Evolutionary conservation across 306 rosid genomes (phyloP), one percentile per base, ranked within the genome.

Genomic region (Macrotyloma uniflorum): DNA sequence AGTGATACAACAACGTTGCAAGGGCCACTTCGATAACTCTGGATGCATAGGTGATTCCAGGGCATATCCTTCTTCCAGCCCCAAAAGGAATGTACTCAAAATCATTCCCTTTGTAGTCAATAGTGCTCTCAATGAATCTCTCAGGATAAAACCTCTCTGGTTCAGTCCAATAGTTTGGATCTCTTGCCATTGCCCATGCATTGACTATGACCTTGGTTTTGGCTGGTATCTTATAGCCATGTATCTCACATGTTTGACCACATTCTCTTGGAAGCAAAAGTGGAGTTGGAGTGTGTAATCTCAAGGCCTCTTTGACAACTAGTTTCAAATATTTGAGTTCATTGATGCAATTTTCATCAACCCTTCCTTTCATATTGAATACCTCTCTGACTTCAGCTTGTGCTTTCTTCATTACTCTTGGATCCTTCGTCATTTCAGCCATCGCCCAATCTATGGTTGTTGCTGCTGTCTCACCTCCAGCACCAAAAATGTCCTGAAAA

Each of bases 381-480:
- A 35, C 46, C n/a, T 23, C 62, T 55, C 74, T 43, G 6, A 81
- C 83, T 32, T 79, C 76, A 1, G 18, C 42, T 45, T 45, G 50
- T 45, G 50, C 18, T 26, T 2, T 26, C 28, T 26, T 26, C 28
- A 26, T 26, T 26, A 26, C 28, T 26, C 28, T 1, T 26, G 50
- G 50, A 45, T 45, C 2, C 18, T 15, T 45, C 1, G 15, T 0
- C 61, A 84, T 43, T 67, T 87, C 76, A 35, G 57, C 65, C 78
- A 87, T 66, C 20, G 83, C 83, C 86, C 88, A 82, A 18, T 49
- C 82, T 30, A 84, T 22, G 7, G 81, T 67, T 1, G 47, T 71
- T 4, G 83, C n/a, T 67, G 85, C 26, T 65, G 88, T 79, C 43
- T 84, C 85, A 53, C 85, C 75, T 24, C 90, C 86, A 20, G 70